These are phyloP conservation scores for Ophiostoma pallidulum DNA, from an alignment of 2,329 filamentous ascomycete species.

Conservation along the genomic window DNA sequence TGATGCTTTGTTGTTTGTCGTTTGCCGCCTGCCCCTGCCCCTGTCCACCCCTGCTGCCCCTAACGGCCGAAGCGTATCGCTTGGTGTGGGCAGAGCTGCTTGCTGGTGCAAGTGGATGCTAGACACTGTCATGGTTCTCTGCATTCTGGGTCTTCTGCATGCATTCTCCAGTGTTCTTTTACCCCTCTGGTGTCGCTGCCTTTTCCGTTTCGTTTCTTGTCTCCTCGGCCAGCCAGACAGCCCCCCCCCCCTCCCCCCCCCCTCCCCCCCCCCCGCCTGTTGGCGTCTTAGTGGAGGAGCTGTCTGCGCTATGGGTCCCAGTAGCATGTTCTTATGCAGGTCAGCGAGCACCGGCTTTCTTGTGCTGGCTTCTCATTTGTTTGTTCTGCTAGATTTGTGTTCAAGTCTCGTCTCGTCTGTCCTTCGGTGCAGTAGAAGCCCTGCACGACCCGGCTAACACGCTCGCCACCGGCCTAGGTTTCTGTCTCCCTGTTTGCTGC, in stretches of 20 bases:
- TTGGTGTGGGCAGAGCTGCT: no score
- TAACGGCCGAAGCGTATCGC: no score
- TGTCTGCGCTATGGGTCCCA: background rate
- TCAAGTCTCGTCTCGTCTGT: background rate
- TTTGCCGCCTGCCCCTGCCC: no score
- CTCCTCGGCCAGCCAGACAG: no score
- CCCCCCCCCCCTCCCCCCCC: background rate
- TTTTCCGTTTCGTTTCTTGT: no score
- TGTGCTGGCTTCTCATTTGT: constrained; percentile 5
- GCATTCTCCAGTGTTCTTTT: no score
- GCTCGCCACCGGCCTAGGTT: constrained; percentile 1
- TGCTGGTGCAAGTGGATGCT: no score
- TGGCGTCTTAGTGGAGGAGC: background rate
- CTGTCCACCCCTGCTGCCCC: no score
- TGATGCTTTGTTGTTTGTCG: no score
- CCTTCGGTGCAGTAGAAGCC: background rate
- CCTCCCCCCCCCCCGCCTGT: background rate
- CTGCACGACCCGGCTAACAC: constrained; percentile 1
- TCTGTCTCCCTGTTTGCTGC: background rate
- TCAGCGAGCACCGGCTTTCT: constrained; percentile 17
- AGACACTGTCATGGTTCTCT: no score
- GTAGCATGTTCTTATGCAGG: constrained; percentile 5
- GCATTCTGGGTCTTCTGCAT: no score
- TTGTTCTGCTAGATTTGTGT: background rate
- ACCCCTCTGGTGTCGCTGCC: no score